Conservation (phyloP, 2,329 filamentous ascomycete genomes). For the Claviceps sp. region DNA sequence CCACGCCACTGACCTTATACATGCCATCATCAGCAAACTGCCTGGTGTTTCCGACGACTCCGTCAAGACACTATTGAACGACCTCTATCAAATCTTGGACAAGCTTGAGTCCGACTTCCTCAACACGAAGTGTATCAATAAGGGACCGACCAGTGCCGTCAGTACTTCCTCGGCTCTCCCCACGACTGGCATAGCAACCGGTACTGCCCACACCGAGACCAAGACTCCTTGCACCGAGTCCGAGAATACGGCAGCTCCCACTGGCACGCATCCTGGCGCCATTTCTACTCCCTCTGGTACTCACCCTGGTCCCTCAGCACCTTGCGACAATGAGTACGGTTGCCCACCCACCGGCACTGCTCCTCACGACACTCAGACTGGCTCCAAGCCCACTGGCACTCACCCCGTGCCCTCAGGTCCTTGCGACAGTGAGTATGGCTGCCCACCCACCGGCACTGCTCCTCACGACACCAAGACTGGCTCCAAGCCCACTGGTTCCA, state of each 20-base stretch:
- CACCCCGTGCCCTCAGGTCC: background rate
- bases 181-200: background rate
- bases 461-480: background rate
- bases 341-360: background rate
- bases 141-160: background rate
- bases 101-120: slow-evolving; percentile 2
- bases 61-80: background rate
- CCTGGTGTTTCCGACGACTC: background rate
- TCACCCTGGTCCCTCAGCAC: background rate
- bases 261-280: background rate
- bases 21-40: background rate
- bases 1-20: background rate
- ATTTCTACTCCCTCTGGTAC: background rate
- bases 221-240: background rate
- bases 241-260: background rate
- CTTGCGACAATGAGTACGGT: background rate
- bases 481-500: background rate
- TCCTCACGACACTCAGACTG: background rate
- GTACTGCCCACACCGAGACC: background rate
- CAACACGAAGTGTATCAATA: slow-evolving; percentile 2
- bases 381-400: background rate
- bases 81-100: background rate
- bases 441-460: background rate
- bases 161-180: background rate
- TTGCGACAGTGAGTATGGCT: background rate